Percentiles rank a stretch among this genome's conserved stretches.
Evolutionary conservation across 176 grass and related monocot species (phyloP).

Genomic region (Bonia amplexicaulis): DNA sequence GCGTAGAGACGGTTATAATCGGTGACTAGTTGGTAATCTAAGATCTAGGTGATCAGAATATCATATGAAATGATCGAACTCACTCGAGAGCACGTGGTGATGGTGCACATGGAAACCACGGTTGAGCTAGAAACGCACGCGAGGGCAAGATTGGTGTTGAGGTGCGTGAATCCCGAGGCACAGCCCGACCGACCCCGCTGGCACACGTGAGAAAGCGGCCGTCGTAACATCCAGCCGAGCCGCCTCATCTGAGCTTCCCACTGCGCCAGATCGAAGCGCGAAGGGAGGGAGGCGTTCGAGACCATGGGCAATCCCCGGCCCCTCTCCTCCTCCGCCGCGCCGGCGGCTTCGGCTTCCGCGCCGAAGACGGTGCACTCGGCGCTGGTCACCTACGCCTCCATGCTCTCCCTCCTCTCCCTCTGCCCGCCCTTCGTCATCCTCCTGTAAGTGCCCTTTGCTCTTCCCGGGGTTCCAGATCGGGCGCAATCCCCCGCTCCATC

Average conservation of each 20-base stretch:
- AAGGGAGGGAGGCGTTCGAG: not conserved
- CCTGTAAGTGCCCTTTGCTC: slow-evolving; percentile 45
- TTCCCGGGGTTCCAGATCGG: not conserved
- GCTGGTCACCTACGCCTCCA: slow-evolving; percentile 82
- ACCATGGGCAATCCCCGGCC: slow-evolving; percentile 38
- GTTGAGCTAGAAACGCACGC: too few species aligned
- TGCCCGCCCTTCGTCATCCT: slow-evolving; percentile 99
- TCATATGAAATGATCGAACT: too few species aligned
- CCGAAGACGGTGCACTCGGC: slow-evolving; percentile 75
- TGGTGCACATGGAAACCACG: too few species aligned
- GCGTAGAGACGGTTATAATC: too few species aligned
- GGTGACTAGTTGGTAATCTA: too few species aligned
- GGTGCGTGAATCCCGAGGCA: not conserved
- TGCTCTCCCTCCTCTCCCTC: slow-evolving; percentile 85
- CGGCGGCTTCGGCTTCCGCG: not conserved
- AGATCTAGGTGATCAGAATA: too few species aligned
- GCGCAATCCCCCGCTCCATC: not conserved
- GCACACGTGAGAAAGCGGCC: slow-evolving; percentile 13
- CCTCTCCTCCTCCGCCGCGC: not conserved
- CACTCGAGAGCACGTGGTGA: too few species aligned
- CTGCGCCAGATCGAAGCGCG: slow-evolving; percentile 10
- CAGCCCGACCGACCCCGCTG: not conserved
- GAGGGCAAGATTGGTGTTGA: too few species aligned
- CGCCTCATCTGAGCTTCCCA: too few species aligned
- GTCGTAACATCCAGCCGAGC: too few species aligned